Percentiles rank a stretch among this genome's conserved stretches.
These are phyloP conservation scores for Ophiostoma quercus DNA, from an alignment of 2,329 filamentous ascomycete species.

Conservation along the genomic window DNA sequence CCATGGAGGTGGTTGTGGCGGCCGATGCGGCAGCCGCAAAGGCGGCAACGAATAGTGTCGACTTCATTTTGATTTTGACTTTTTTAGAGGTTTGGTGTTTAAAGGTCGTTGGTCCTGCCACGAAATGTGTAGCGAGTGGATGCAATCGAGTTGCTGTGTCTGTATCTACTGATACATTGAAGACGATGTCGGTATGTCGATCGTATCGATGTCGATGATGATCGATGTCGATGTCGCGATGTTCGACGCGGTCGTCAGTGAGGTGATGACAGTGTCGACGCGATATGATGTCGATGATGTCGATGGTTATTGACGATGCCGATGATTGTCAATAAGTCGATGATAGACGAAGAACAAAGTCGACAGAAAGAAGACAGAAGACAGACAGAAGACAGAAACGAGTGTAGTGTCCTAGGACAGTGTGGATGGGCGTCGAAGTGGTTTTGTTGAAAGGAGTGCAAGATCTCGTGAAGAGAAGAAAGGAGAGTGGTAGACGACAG, in stretches of 20 bases:
- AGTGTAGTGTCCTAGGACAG: slow-evolving; percentile 18
- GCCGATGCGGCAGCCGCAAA: slow-evolving; percentile 21
- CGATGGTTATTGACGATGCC: too few species aligned
- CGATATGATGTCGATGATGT: too few species aligned
- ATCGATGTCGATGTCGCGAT: neutral
- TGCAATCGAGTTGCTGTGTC: neutral
- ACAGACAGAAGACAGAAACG: slow-evolving; percentile 14
- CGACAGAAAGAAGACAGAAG: slow-evolving; percentile 1
- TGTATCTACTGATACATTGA: slow-evolving; percentile 24
- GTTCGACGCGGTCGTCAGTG: too few species aligned
- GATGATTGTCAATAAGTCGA: neutral
- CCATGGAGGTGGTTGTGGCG: slow-evolving; percentile 23
- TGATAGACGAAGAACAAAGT: slow-evolving; percentile 16
- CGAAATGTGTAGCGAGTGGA: neutral
- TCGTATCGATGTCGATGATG: neutral
- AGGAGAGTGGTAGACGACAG: slow-evolving; percentile 11
- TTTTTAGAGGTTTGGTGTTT: neutral
- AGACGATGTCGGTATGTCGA: neutral
- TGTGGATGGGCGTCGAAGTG: slow-evolving; percentile 15
- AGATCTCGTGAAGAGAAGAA: slow-evolving; percentile 18
- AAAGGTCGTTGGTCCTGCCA: slow-evolving; percentile 25
- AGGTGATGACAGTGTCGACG: too few species aligned
- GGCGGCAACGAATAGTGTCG: slow-evolving; percentile 25
- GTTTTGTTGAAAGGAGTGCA: slow-evolving; percentile 20
- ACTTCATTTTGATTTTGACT: slow-evolving; percentile 24